These are phyloP conservation scores for Polygonum aviculare DNA, from an alignment of 148 eudicot genomes.

Conservation along the genomic window DNA sequence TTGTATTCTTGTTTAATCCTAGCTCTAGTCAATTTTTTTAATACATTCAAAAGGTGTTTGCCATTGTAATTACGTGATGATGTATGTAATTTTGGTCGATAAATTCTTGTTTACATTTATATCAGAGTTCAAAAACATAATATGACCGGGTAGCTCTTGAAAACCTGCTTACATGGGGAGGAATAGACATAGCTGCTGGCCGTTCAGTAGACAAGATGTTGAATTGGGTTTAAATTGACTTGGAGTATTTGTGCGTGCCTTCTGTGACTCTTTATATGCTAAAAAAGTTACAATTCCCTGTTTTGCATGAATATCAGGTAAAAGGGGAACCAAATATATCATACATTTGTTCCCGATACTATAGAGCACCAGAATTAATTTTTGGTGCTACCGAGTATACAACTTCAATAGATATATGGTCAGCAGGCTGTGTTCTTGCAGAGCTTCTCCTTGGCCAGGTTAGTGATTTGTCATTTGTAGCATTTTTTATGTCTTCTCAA, in stretches of 20 bases:
- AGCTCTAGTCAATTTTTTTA: too few species aligned
- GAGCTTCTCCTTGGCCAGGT: constrained; percentile 85
- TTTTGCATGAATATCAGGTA: constrained; percentile 28
- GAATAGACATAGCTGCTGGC: neutral
- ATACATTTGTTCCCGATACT: constrained; percentile 82
- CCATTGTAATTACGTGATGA: too few species aligned
- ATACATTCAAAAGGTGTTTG: too few species aligned
- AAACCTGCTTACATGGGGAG: neutral
- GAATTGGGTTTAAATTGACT: neutral
- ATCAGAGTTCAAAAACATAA: too few species aligned
- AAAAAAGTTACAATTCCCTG: neutral
- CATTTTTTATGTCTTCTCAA: neutral
- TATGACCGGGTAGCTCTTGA: too few species aligned
- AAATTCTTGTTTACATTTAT: neutral
- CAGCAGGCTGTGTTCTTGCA: constrained; percentile 83
- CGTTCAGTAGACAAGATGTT: neutral
- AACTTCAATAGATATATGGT: constrained; percentile 86
- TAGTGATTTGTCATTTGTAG: constrained; percentile 7
- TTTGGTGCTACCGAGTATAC: constrained; percentile 85
- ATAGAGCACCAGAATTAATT: constrained; percentile 79
- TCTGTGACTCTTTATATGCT: neutral
- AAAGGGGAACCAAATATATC: constrained; percentile 78
- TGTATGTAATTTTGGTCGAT: neutral
- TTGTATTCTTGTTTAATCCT: too few species aligned
- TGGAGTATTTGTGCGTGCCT: neutral